Conservation (phyloP, 208 protist species). For the Porcisia deanei region DNA sequence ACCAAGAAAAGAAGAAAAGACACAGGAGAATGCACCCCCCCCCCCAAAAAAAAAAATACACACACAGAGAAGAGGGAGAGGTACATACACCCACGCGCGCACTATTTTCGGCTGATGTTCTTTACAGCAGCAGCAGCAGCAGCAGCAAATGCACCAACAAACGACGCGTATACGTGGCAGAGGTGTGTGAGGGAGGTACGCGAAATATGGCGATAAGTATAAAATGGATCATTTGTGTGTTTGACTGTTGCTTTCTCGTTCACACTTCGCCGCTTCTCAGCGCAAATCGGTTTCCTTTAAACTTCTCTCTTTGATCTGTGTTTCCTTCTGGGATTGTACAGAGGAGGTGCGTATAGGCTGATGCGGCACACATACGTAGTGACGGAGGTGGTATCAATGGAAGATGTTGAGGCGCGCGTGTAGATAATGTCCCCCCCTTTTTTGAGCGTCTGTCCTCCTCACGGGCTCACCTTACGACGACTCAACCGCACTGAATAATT, state of each 20-base stretch:
- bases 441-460: not conserved
- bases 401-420: not conserved
- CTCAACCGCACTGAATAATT: not conserved
- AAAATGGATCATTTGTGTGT: not conserved
- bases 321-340: conserved; percentile 13
- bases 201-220: not conserved
- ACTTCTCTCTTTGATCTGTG: conserved; percentile 7
- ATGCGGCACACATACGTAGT: not conserved
- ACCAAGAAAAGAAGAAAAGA: conserved; percentile 5
- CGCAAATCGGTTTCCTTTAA: not conserved
- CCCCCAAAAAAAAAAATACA: not conserved
- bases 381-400: not conserved
- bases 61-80: not conserved
- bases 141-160: not conserved
- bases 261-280: not conserved
- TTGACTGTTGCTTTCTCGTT: not conserved
- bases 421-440: not conserved
- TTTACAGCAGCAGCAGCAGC: not conserved
- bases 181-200: not conserved
- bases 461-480: no score
- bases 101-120: not conserved
- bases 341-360: not conserved
- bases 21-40: not conserved
- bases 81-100: not conserved
- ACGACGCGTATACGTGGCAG: not conserved